Evolutionary conservation across 176 grass and related monocot species (phyloP), one percentile per base, ranked within the genome.

Genomic region (Pharus latifolius): DNA sequence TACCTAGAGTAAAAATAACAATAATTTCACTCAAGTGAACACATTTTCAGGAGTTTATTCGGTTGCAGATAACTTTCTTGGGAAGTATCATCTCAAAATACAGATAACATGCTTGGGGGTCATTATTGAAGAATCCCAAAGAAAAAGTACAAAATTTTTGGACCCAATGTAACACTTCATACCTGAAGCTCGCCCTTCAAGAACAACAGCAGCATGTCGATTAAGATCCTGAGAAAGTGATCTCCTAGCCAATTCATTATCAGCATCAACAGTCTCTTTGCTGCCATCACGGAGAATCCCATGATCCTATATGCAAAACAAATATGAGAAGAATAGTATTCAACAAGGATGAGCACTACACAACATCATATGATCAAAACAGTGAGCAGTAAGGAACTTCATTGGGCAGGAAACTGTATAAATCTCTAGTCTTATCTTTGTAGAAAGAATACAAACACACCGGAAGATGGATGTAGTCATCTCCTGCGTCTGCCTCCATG

Each of bases 131-230:
- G 15, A 50, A 67, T 59, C 37, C 28, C 6, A 59, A 68, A 60
- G 31, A 42, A 5, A 34, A 16, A 44, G 11, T n/a, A 40, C 22
- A 1, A 41, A 61, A 55, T 72, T 10, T 33, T 65, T 66, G 4
- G 5, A 65, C 14, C 33, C 18, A 43, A 45, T 61, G 15, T 48
- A 60, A 50, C 42, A 19, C 32, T 80, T 65, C 52, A n/a, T 74
- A 97, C 94, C 89, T 85, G 88, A 74, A 77, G 80, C 30, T 76
- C 86, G 87, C 42, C 94, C 94, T 82, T 92, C 94, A 85, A 97
- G 94, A 80, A 97, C 89, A 77, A 97, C 94, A 78, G 94, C 78
- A 18, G 89, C 94, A 87, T 97, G 94, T 16, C 94, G 89, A 77
- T 97, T 97, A 59, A 97, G 61, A 54, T 97, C 94, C 57, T 92